Evolutionary conservation across 192 early-diverging fungal species (phyloP), one percentile per base, ranked within the genome.

Genomic region (Dissophora globulifera): DNA sequence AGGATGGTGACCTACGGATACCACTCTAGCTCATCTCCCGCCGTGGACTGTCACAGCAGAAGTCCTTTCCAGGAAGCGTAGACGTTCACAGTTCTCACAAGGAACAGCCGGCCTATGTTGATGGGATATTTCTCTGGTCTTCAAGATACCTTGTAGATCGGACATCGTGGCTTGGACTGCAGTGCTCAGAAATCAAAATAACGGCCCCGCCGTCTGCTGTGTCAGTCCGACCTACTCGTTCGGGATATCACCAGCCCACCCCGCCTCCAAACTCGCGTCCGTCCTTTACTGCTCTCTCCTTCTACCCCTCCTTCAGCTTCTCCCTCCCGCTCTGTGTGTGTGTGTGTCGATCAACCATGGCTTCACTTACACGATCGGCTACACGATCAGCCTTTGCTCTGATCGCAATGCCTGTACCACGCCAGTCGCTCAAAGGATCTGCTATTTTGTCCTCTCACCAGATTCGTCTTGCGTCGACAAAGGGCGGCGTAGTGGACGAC

Each of bases 381-480:
- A 40, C 49, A 20, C 46, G 48, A 25, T 62, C 59, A 35, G 49
- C 59, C 25, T 49, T 47, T 27, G 31, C 29, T 16, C 47, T 50
- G 27, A 32, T 62, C 47, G 45, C 59, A 9, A 29, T 43, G 9
- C 35, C 52, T 17, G 43, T 10, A 45, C 4, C n/a, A n/a, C 43
- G n/a, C 52, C n/a, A 31, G 4, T 58, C 55, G 2, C 23, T 49
- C 13, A 62, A 26, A 40, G 47, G 48, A 62, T 62, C 59, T 29
- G 43, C 16, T 32, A 20, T 51, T 26, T 19, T 42, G 10, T 23
- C 42, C 17, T 58, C 41, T 15, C 59, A 58, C 10, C 65, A 67
- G 47, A 58, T 67, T 50, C 65, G 65, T 31, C 46, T 67, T 30
- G 65, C 65, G 35, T 50, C 65, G 22, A 64, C 67, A 1, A 64